Evolutionary conservation across 805 yeast species (phyloP).

Genomic region (Metschnikowia anglica): DNA sequence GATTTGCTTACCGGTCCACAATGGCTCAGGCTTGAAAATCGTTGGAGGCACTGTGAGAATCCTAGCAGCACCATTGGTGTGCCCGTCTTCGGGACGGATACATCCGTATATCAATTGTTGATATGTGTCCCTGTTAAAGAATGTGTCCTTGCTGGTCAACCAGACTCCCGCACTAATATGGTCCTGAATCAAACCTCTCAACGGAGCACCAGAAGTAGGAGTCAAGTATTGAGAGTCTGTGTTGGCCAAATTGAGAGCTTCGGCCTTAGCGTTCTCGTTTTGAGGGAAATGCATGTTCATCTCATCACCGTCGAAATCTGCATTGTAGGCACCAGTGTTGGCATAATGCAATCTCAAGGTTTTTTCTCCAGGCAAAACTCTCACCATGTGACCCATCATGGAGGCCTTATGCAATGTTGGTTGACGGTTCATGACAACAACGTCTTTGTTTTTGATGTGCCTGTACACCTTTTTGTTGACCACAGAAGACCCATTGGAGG

Average conservation of each 20-base stretch:
- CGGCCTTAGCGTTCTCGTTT: constrained; percentile 94
- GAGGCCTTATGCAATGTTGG: constrained; percentile 99
- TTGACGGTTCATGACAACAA: constrained; percentile 97
- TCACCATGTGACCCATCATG: constrained; percentile 98
- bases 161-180: constrained; percentile 99
- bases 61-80: constrained; percentile 62
- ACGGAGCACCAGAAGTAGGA: constrained; percentile 97
- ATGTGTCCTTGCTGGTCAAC: constrained; percentile 90
- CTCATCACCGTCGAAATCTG: constrained; percentile 99
- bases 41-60: constrained; percentile 88
- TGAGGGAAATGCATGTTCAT: constrained; percentile 99
- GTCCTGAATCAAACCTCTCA: constrained; percentile 98
- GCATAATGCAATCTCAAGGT: constrained; percentile 96
- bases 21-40: constrained; percentile 75
- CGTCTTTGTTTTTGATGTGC: constrained; percentile 92
- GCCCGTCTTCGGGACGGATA: constrained; percentile 96
- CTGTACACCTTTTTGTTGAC: constrained; percentile 91
- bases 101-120: constrained; percentile 94
- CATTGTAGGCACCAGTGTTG: constrained; percentile 97
- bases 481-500: constrained; percentile 60
- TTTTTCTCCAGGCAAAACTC: constrained; percentile 96
- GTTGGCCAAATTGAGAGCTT: constrained; percentile 91
- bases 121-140: constrained; percentile 86
- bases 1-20: constrained; percentile 98
- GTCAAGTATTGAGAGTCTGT: constrained; percentile 97